A percentile compares a stretch with the other conserved stretches of the same genome.
Evolutionary conservation across 208 protist species (phyloP).

Genomic region (Vickermania ingenoplastis): DNA sequence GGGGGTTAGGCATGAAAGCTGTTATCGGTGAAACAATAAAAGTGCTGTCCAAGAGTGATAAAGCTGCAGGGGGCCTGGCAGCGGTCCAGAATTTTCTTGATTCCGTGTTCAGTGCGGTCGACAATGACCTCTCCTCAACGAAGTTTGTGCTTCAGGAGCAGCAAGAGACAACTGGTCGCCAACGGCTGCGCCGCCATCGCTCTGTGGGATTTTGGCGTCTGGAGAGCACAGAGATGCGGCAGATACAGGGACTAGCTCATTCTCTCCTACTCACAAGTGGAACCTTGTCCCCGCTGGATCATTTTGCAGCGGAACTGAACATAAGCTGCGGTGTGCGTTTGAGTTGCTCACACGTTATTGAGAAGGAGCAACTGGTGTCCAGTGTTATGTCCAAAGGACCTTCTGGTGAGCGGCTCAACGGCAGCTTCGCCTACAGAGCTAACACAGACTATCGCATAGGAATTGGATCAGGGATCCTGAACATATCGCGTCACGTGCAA

Average conservation of each 20-base stretch:
- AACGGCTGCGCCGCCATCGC: slow-evolving; percentile 5
- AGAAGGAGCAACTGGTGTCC: slow-evolving; percentile 47
- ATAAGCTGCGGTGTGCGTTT: slow-evolving; percentile 73
- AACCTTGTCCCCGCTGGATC: slow-evolving; percentile 93
- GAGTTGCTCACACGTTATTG: slow-evolving; percentile 91
- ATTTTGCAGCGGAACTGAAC: slow-evolving; percentile 89
- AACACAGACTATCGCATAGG: slow-evolving; percentile 64
- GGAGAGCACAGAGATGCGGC: slow-evolving; percentile 71
- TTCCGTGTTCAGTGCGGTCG: slow-evolving; percentile 36
- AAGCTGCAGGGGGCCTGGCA: slow-evolving; percentile 36
- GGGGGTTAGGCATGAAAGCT: slow-evolving; percentile 32
- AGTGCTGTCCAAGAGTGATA: slow-evolving; percentile 50
- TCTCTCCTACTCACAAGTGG: slow-evolving; percentile 93
- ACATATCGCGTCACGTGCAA: slow-evolving; percentile 82
- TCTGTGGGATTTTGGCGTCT: slow-evolving; percentile 91
- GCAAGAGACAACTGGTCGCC: neutral
- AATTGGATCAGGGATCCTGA: slow-evolving; percentile 82
- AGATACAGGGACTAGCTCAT: slow-evolving; percentile 26
- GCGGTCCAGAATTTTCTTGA: slow-evolving; percentile 69
- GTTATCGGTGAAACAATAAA: slow-evolving; percentile 55
- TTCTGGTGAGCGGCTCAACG: slow-evolving; percentile 68
- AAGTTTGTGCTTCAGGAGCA: slow-evolving; percentile 61
- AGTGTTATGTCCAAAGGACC: slow-evolving; percentile 62
- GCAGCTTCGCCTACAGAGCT: slow-evolving; percentile 67
- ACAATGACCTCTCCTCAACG: slow-evolving; percentile 23